A percentile compares a stretch with the other conserved stretches of the same genome.
Evolutionary conservation across 495 filamentous ascomycete genomes (phyloP).

Genomic region (Tuber calosporum): DNA sequence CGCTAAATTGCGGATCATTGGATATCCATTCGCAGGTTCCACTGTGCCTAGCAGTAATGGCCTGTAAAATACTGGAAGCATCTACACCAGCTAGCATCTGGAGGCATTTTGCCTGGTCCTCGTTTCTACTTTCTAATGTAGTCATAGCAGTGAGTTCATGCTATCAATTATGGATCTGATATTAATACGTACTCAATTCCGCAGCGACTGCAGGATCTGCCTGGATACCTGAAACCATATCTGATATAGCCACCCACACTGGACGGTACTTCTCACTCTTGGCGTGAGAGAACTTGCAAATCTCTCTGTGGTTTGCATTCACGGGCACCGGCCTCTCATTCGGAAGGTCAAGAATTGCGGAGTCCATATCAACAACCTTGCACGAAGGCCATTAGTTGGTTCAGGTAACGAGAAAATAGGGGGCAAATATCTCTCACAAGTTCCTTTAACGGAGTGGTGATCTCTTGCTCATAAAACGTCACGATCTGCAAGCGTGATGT

Average conservation of each 20-base stretch:
- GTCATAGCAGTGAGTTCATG: neutral
- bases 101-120: neutral
- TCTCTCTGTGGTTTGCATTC: slow-evolving; percentile 6
- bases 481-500: slow-evolving; percentile 10
- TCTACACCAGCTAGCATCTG: neutral
- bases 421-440: neutral
- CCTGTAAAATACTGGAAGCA: neutral
- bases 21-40: slow-evolving; percentile 20
- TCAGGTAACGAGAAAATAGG: neutral
- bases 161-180: neutral
- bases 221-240: neutral
- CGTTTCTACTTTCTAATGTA: neutral
- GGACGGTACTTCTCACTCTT: slow-evolving; percentile 9
- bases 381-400: slow-evolving; percentile 4
- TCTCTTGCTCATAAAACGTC: slow-evolving; percentile 14
- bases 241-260: slow-evolving; percentile 11
- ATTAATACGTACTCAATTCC: neutral
- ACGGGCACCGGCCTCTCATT: slow-evolving; percentile 16
- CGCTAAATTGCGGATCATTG: neutral
- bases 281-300: slow-evolving; percentile 9
- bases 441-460: slow-evolving; percentile 4
- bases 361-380: slow-evolving; percentile 19
- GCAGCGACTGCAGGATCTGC: neutral
- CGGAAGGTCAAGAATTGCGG: slow-evolving; percentile 9
- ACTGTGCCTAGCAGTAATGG: neutral